These are phyloP conservation scores for Beauveria sp. DNA, from an alignment of 2,329 filamentous ascomycete species.

Conservation along the genomic window DNA sequence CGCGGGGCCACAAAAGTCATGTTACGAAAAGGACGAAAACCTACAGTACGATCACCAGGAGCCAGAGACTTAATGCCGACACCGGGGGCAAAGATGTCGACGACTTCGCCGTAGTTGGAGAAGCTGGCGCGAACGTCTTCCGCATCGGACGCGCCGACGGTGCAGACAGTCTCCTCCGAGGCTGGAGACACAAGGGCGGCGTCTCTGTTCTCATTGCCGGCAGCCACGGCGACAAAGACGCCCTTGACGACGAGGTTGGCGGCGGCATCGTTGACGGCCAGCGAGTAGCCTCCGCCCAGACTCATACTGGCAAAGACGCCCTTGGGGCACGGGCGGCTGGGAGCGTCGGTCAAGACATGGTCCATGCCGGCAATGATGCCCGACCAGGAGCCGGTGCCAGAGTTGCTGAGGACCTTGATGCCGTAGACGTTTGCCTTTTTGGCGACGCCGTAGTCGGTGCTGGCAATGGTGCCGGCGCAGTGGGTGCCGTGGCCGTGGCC, in stretches of 20 bases:
- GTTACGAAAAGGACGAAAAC: background rate
- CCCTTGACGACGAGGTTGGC: constrained; percentile 32
- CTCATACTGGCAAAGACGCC: constrained; percentile 47
- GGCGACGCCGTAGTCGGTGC: constrained; percentile 35
- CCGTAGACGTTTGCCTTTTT: constrained; percentile 35
- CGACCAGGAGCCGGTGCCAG: constrained; percentile 29
- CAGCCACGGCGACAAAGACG: constrained; percentile 46
- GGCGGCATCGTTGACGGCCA: constrained; percentile 41
- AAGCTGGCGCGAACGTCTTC: constrained; percentile 32
- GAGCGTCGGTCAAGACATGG: constrained; percentile 29
- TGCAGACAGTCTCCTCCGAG: constrained; percentile 37
- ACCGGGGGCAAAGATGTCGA: constrained; percentile 45
- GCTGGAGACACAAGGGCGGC: constrained; percentile 36
- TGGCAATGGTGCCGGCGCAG: constrained; percentile 37
- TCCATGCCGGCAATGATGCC: constrained; percentile 37
- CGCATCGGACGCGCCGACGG: constrained; percentile 36
- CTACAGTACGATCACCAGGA: constrained; percentile 29
- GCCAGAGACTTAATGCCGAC: constrained; percentile 36
- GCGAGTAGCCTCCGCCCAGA: constrained; percentile 39
- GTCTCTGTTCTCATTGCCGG: constrained; percentile 40
- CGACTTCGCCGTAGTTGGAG: constrained; percentile 41
- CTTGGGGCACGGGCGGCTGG: constrained; percentile 29
- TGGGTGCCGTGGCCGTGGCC: constrained; percentile 41
- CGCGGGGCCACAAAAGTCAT: too few relatives aligned
- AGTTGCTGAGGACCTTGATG: constrained; percentile 36